These are phyloP conservation scores for Flagelloscypha sp. DNA, from an alignment of 768 basidiomycete species.

Conservation along the genomic window DNA sequence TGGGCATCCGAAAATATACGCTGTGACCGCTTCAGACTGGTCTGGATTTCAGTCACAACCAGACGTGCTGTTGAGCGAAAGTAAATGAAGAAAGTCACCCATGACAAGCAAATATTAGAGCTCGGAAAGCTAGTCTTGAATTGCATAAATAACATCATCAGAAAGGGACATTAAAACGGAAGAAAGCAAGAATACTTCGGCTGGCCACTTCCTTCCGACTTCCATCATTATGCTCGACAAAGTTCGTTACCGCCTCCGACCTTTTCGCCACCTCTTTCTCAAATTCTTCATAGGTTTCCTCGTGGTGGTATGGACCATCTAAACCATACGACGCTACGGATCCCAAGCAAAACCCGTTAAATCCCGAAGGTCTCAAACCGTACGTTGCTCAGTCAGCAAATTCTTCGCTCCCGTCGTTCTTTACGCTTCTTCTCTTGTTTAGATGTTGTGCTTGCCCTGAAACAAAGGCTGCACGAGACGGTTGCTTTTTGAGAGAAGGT, in stretches of 20 bases:
- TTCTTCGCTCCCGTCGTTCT: background rate
- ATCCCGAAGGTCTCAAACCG: constrained; percentile 95
- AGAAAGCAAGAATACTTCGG: background rate
- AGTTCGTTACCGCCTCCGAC: background rate
- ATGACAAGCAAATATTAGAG: no score
- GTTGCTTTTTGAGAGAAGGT: constrained; percentile 82
- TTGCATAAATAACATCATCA: no score
- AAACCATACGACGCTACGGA: constrained; percentile 63
- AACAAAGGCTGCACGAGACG: constrained; percentile 87
- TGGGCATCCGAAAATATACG: no score
- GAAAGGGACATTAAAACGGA: background rate
- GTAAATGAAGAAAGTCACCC: no score
- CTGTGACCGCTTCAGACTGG: no score
- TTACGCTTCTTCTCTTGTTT: background rate
- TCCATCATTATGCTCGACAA: constrained; percentile 5
- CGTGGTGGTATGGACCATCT: constrained; percentile 4
- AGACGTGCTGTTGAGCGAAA: no score
- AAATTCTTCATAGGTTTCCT: background rate
- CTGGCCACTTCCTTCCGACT: constrained; percentile 2
- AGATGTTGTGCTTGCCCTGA: constrained; percentile 97
- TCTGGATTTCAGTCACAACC: no score
- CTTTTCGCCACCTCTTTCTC: no score
- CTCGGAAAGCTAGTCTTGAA: no score
- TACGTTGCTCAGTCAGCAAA: constrained; percentile 32
- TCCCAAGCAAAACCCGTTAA: constrained; percentile 79